A percentile compares a stretch with the other conserved stretches of the same genome.
phyloP scores from a whole-genome alignment of 2,329 filamentous ascomycete genomes.

The Ascochyta koolunga region DNA sequence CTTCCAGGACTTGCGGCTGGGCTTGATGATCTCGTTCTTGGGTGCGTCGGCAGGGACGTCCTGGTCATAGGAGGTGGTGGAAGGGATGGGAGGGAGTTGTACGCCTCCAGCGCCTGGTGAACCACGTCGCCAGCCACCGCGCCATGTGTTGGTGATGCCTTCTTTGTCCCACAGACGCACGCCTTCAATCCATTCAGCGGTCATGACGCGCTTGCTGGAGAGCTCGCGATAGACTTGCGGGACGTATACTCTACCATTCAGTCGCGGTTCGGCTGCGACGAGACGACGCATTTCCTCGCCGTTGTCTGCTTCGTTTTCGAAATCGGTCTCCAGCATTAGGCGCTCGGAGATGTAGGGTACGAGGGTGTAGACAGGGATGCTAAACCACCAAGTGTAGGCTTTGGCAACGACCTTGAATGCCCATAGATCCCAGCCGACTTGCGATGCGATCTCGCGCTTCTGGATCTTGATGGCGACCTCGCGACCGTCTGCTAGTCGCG shows the following conservation, averaged over 20 bases:
- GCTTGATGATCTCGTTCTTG: slow-evolving; percentile 71
- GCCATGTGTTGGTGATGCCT: slow-evolving; percentile 76
- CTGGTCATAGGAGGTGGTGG: slow-evolving; percentile 43
- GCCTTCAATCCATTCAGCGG: slow-evolving; percentile 97
- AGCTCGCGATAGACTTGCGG: slow-evolving; percentile 84
- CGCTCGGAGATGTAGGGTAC: slow-evolving; percentile 93
- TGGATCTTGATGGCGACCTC: slow-evolving; percentile 97
- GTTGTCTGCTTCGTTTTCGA: slow-evolving; percentile 88
- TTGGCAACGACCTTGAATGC: slow-evolving; percentile 87
- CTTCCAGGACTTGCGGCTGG: slow-evolving; percentile 78
- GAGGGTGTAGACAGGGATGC: slow-evolving; percentile 88
- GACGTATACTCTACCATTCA: slow-evolving; percentile 84
- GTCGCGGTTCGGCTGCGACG: slow-evolving; percentile 74
- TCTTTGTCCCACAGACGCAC: slow-evolving; percentile 91
- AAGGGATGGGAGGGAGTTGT: slow-evolving; percentile 58
- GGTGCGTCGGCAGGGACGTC: slow-evolving; percentile 41
- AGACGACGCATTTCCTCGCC: slow-evolving; percentile 81
- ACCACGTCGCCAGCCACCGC: slow-evolving; percentile 75
- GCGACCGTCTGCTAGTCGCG: slow-evolving; percentile 79
- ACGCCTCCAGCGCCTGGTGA: slow-evolving; percentile 78
- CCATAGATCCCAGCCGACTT: slow-evolving; percentile 95
- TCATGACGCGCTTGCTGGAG: slow-evolving; percentile 82
- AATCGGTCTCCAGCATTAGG: slow-evolving; percentile 92
- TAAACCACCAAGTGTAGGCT: slow-evolving; percentile 86
- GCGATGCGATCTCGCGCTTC: slow-evolving; percentile 89